Evolutionary conservation across 2,329 filamentous ascomycete genomes (phyloP).

Genomic region (Colletotrichum sp.): DNA sequence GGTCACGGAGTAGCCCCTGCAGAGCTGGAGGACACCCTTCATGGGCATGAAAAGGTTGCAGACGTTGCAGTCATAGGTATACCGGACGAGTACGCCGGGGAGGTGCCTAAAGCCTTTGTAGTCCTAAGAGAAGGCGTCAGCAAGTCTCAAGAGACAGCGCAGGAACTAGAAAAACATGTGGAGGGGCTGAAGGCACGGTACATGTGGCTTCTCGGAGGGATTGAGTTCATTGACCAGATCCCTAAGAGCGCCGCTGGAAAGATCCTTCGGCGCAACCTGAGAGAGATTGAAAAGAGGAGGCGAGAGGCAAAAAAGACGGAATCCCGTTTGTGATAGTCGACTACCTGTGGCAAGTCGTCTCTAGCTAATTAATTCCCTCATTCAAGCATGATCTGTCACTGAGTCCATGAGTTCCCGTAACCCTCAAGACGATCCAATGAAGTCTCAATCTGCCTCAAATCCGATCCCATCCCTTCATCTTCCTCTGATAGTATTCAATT

Average conservation of each 20-base stretch:
- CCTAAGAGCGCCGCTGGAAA: conserved; percentile 68
- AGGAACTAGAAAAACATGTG: conserved; percentile 52
- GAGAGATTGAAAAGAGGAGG: conserved; percentile 30
- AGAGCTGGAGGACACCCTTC: conserved; percentile 67
- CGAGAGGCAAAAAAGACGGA: not conserved
- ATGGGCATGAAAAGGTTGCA: conserved; percentile 60
- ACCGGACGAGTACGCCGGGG: conserved; percentile 58
- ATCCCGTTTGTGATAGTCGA: not conserved
- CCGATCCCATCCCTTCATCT: not conserved
- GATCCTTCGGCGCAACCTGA: conserved; percentile 61
- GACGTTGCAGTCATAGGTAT: conserved; percentile 63
- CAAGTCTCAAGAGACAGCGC: conserved; percentile 37
- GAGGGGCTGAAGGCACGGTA: conserved; percentile 58
- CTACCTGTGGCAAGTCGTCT: not conserved
- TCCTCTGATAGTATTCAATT: not conserved
- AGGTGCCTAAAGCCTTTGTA: conserved; percentile 63
- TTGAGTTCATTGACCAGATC: conserved; percentile 57
- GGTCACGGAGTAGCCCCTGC: conserved; percentile 67
- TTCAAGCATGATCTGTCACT: not conserved
- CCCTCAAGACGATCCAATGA: not conserved
- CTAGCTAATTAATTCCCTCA: not conserved
- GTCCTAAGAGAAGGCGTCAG: conserved; percentile 40
- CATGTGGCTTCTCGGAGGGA: conserved; percentile 55
- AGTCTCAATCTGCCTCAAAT: not conserved
- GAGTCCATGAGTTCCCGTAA: not conserved